Evolutionary conservation across 2,329 filamentous ascomycete species (phyloP), one percentile per base, ranked within the genome.

Genomic region (Mycocentrospora acerina): DNA sequence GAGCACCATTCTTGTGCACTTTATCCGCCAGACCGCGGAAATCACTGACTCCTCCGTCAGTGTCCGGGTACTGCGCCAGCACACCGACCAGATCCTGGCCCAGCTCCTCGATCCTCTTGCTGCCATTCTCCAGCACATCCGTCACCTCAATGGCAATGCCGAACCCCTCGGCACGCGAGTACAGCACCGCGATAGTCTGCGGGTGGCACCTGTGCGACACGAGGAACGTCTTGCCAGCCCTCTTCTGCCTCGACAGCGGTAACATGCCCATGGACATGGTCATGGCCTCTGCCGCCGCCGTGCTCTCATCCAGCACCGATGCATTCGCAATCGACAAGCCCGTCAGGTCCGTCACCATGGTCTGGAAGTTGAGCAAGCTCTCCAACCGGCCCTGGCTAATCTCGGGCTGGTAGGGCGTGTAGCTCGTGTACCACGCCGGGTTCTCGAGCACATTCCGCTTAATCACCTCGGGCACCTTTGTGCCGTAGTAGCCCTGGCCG

Each of bases 401-500:
- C 72, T 97, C 91, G 2, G 91, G 86, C 72, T 97, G 91, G 70
- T 96, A 97, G 12, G 91, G 91, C 0, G 91, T 96, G 69, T 97
- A 96, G 71, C 90, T 95, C 27, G 91, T 97, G 68, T 97, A 97
- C 91, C 91, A 97, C 8, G 85, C 90, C 4, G 91, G 91, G 66
- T 86, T 91, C 75, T 97, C 90, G 42, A 97, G 74, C 4, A 97
- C 79, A 64, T 96, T 96, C 53, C 90, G 80, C 75, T 93, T 88
- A 66, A 97, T 95, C 40, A 96, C 90, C 39, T 88, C 81, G 4
- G 91, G 91, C 1, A 88, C 85, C 53, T 85, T 79, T n/a, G 89
- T 91, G 24, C 82, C 85, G 51, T 91, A 89, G 75, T 96, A 97
- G 41, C 91, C 91, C 41, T 80, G 82, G 4, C 91, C 91, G 51